Conservation (phyloP, 2,329 filamentous ascomycete genomes). For the Monosporascus sp. region DNA sequence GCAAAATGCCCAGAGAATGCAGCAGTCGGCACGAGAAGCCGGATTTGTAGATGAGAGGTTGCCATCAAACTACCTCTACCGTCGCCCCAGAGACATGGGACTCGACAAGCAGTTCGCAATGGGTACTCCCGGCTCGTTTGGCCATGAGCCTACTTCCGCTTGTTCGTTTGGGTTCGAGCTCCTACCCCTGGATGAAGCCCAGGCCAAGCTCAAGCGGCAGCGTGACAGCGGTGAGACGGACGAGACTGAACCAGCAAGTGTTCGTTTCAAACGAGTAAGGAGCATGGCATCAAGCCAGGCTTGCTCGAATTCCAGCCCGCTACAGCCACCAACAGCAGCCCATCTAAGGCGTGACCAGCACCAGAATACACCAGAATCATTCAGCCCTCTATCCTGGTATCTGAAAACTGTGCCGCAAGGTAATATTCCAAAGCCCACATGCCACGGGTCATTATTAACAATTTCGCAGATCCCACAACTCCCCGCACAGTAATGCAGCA, state of each 20-base stretch:
- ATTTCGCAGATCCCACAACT: not conserved
- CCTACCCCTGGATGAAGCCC: slow-evolving; percentile 20
- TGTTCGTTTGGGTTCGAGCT: slow-evolving; percentile 23
- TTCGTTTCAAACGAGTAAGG: slow-evolving; percentile 9
- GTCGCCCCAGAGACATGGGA: not conserved
- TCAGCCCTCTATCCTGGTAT: slow-evolving; percentile 3
- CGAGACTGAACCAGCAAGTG: slow-evolving; percentile 14
- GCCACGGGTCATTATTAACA: not conserved
- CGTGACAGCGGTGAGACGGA: slow-evolving; percentile 20
- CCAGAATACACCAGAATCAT: slow-evolving; percentile 6
- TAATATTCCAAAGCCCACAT: slow-evolving; percentile 2
- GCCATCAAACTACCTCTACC: slow-evolving; percentile 1
- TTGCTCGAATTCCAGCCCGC: not conserved
- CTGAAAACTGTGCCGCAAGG: slow-evolving; percentile 4
- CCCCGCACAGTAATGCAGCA: not conserved
- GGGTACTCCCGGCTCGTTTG: slow-evolving; percentile 3
- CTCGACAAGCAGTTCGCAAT: slow-evolving; percentile 5
- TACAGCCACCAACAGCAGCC: slow-evolving; percentile 6
- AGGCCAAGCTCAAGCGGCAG: slow-evolving; percentile 16
- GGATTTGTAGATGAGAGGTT: slow-evolving; percentile 7
- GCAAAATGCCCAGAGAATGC: too few relatives aligned
- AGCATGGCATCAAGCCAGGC: slow-evolving; percentile 5
- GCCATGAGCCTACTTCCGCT: slow-evolving; percentile 8
- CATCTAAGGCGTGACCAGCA: slow-evolving; percentile 1
- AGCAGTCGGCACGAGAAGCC: not conserved